A percentile compares a stretch with the other conserved stretches of the same genome.
These are phyloP conservation scores for Pythium periplocum DNA, from an alignment of 352 stramenopile genomes.

Conservation along the genomic window DNA sequence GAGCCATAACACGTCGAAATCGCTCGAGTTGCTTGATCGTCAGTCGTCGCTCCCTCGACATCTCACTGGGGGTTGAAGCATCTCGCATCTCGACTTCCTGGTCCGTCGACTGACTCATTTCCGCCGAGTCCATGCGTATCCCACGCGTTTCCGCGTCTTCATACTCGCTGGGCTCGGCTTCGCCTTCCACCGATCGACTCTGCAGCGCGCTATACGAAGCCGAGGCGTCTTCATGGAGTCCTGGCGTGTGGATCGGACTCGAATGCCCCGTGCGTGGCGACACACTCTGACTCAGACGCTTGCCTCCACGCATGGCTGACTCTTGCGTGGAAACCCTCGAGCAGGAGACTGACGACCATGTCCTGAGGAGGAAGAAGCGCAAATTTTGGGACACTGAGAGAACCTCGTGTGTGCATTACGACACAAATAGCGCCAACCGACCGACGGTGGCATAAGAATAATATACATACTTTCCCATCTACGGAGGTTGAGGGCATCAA, in stretches of 20 bases:
- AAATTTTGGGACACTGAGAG: no score
- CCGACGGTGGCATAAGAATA: no score
- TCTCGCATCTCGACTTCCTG: slow-evolving; percentile 18
- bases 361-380: no score
- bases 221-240: not conserved
- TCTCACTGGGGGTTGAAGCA: slow-evolving; percentile 2
- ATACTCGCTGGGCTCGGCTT: slow-evolving; percentile 4
- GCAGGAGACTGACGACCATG: no score
- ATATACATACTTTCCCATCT: no score
- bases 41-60: slow-evolving; percentile 18
- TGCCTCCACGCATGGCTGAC: no score
- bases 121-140: slow-evolving; percentile 8
- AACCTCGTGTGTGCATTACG: no score
- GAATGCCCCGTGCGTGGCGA: not conserved
- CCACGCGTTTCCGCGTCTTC: slow-evolving; percentile 16
- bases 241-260: slow-evolving; percentile 14
- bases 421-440: no score
- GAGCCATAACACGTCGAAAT: slow-evolving; percentile 25
- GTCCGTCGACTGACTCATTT: slow-evolving; percentile 1
- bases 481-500: not conserved
- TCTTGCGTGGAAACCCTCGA: no score
- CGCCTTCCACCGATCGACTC: not conserved
- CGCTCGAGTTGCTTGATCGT: slow-evolving; percentile 28
- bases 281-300: no score
- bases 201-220: no score